Base-by-base conservation (phyloP, 306 rosid genomes). In the Alnus glutinosa region DNA sequence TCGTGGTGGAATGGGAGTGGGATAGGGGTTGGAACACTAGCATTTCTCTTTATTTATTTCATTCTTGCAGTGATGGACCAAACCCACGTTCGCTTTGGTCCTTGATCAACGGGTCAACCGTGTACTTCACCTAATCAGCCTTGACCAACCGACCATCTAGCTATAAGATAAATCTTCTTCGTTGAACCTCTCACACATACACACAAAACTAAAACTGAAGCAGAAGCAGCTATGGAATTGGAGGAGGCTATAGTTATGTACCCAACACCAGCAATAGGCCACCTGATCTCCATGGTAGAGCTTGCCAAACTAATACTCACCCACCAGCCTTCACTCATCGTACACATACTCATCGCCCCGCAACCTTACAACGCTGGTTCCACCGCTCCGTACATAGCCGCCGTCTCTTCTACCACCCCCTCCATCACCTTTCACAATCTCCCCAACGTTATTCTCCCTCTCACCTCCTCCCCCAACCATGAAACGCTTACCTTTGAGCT, bases 191-290 rank as follows among this genome's bases (percentile, higher is more conserved):
- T n/a, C n/a, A n/a, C n/a, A n/a, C n/a, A n/a, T n/a, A n/a, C n/a
- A n/a, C n/a, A n/a, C n/a, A n/a, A n/a, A n/a, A n/a, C n/a, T n/a
- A 63, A 15, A 62, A 4, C 42, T 10, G 14, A 67, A 6, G 8
- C 13, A 48, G 14, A 48, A 10, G 3, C 50, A 54, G 78, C 55
- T 13, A 83, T 79, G 83, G 77, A 47, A n/a, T n/a, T n/a, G 5
- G n/a, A n/a, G n/a, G 85, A 78, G 9, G 88, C 88, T 1, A n/a
- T 84, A 23, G 85, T 87, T 79, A 62, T 87, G 7, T 87, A 84
- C 80, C 86, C 90, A 42, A 28, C 83, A 9, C 85, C 90, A 13
- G 62, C 79, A 0, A 77, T 80, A 14, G 85, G 90, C 15, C 90
- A 87, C 59, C 47, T 87, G 37, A 66, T 87, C 3, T 67, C 90